Evolutionary conservation across 768 basidiomycete genomes (phyloP), one percentile per base, ranked within the genome.

Genomic region (Sporobolomyces phaffii): DNA sequence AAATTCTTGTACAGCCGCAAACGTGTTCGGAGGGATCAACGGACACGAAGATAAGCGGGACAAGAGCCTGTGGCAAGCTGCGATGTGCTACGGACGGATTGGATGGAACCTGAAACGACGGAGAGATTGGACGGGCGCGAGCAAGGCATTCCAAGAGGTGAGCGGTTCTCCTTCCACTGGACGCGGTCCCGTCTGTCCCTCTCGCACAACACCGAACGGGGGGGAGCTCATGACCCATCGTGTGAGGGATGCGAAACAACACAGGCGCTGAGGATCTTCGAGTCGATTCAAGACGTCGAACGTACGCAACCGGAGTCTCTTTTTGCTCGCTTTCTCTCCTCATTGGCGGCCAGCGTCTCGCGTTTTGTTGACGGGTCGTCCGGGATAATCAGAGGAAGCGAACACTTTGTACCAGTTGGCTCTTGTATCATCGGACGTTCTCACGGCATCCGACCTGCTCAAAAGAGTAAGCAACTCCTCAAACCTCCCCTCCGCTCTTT

Each of bases 391-490:
- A 67, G 65, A 68, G 40, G 66, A 62, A 28, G 66, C 66, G 1
- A 68, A 36, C 28, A 62, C 66, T 17, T 15, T 63, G 24, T 68
- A 62, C 34, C 66, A 68, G 50, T 49, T 68, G 5, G 54, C 41
- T 2, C 61, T 62, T 11, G 43, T 62, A 31, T 59, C 61, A 18
- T 17, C n/a, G 1, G 56, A 58, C 26, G 5, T 59, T 11, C 10
- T 22, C 22, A 13, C 33, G 7, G 60, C 65, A 0, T 54, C 66
- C 1, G 66, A 68, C 18, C 34, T 31, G 11, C 18, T 68, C 33
- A 68, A 68, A 48, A 44, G 45, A n/a, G 66, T 66, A 0, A 28
- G 65, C 31, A 7, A 6, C 8, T n/a, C 43, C 8, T n/a, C n/a
- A n/a, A n/a, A n/a, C n/a, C n/a, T 45, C 54, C 52, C 22, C 47